Conservation (phyloP, 1,284 basidiomycete genomes). For the Apiotrichum akiyoshidainum region DNA sequence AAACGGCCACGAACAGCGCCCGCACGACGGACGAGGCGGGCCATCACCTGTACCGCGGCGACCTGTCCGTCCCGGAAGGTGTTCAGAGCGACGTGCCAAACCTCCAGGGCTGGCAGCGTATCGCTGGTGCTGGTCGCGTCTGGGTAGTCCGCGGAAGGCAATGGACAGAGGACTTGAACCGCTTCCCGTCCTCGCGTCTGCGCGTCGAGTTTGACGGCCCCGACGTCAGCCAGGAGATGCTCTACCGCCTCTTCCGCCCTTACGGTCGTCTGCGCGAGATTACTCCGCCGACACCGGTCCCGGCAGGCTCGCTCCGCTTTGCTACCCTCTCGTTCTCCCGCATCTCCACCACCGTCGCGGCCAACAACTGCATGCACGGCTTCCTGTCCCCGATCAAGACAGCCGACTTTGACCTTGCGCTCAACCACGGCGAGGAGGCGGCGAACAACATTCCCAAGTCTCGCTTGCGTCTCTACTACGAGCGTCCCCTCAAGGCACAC, state of each 20-base stretch:
- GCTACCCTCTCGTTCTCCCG: conserved; percentile 63
- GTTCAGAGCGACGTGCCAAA: not conserved
- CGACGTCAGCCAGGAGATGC: conserved; percentile 70
- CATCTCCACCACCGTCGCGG: conserved; percentile 69
- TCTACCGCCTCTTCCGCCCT: conserved; percentile 55
- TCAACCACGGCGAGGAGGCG: not conserved
- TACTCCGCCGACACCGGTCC: conserved; percentile 60
- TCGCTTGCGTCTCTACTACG: conserved; percentile 65
- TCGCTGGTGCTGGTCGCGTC: conserved; percentile 57
- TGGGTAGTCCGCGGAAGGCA: conserved; percentile 80
- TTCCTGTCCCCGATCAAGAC: conserved; percentile 53
- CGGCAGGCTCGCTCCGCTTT: conserved; percentile 66
- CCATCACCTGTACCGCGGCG: conserved; percentile 18
- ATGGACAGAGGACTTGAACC: conserved; percentile 84
- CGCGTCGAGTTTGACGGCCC: conserved; percentile 81
- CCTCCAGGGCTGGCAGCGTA: conserved; percentile 22
- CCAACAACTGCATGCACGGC: conserved; percentile 82
- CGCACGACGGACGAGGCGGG: conserved; percentile 11
- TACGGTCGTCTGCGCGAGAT: conserved; percentile 77
- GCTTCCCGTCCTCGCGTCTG: conserved; percentile 69
- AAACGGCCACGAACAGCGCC: not conserved
- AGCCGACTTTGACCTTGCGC: conserved; percentile 36
- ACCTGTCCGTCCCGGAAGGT: not conserved
- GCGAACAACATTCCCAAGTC: conserved; percentile 52
- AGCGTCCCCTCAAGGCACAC: conserved; percentile 72